Percentiles rank a stretch among this genome's conserved stretches.
Evolutionary conservation across 306 rosid species (phyloP).

Genomic region (Vicia faba): DNA sequence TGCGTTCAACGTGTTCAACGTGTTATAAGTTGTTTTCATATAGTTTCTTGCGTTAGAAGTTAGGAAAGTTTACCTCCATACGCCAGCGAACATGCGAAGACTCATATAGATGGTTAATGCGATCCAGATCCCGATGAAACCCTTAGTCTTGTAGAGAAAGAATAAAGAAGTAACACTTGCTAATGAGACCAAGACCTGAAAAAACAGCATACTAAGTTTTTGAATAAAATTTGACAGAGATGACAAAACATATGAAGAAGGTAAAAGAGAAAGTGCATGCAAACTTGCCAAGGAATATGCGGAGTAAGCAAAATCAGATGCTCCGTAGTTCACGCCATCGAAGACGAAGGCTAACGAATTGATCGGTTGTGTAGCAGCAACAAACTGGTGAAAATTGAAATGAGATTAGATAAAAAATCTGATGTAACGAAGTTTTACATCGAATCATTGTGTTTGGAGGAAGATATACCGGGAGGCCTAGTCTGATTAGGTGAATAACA

Average conservation of each 20-base stretch:
- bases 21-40: not conserved
- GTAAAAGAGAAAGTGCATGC: not conserved
- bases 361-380: constrained; percentile 95
- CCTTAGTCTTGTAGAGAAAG: constrained; percentile 60
- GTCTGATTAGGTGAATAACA: constrained; percentile 73
- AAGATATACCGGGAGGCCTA: constrained; percentile 72
- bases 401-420: not conserved
- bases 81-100: constrained; percentile 79
- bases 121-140: constrained; percentile 89
- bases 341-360: constrained; percentile 88
- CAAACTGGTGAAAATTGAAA: constrained; percentile 58
- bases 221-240: not conserved
- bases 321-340: constrained; percentile 95
- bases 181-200: constrained; percentile 72
- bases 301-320: constrained; percentile 91
- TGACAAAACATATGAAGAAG: not conserved
- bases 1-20: too few species aligned
- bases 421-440: not conserved
- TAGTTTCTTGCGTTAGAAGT: too few species aligned
- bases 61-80: constrained; percentile 72
- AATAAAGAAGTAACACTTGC: constrained; percentile 67
- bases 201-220: not conserved
- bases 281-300: constrained; percentile 82
- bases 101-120: constrained; percentile 87
- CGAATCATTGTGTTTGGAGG: not conserved